Evolutionary conservation across 768 basidiomycete species (phyloP), one percentile per base, ranked within the genome.

Genomic region (Dacryopinax primogenitus): DNA sequence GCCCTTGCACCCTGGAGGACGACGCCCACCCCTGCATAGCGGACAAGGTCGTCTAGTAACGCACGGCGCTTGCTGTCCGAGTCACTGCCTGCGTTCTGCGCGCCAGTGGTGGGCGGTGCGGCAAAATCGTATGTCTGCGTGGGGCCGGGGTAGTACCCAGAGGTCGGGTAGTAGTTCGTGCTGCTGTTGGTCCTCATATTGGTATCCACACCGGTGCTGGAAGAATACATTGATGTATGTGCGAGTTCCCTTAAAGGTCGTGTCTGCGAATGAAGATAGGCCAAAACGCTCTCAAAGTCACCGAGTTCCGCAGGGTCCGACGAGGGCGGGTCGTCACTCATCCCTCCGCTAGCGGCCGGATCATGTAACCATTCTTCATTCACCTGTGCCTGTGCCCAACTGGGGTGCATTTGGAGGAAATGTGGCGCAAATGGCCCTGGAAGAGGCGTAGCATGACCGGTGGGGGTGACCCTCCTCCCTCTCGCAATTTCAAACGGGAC

Each of bases 21-120:
- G 3, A 58, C 51, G 23, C 51, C 51, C 15, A 58, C 51, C 4
- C 51, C 51, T 3, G 51, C 51, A 21, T 58, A 4, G 4, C 51
- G 51, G 7, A 58, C 51, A 21, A 58, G 51, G 51, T 58, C 51
- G 51, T 58, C 51, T 30, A 58, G 30, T 30, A 58, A 58, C 26
- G 51, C 51, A 9, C 51, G 51, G 4, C 51, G 23, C 51, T 58
- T 58, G 30, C 26, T 28, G 30, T 58, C 51, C 4, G 51, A 58
- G 30, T 58, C 51, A 47, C 45, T 47, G 45, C 45, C 45, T 37
- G 11, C 45, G 51, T 21, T 58, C 51, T 6, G 26, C 4, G 41
- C 41, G 41, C 18, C 23, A 23, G 7, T 23, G 3, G 41, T 18
- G 18, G 4, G 23, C 7, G 4, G 41, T 15, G 41, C 18, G 23